Evolutionary conservation across 2,329 filamentous ascomycete genomes (phyloP), one percentile per base, ranked within the genome.

Genomic region (Stromatinia cepivora): DNA sequence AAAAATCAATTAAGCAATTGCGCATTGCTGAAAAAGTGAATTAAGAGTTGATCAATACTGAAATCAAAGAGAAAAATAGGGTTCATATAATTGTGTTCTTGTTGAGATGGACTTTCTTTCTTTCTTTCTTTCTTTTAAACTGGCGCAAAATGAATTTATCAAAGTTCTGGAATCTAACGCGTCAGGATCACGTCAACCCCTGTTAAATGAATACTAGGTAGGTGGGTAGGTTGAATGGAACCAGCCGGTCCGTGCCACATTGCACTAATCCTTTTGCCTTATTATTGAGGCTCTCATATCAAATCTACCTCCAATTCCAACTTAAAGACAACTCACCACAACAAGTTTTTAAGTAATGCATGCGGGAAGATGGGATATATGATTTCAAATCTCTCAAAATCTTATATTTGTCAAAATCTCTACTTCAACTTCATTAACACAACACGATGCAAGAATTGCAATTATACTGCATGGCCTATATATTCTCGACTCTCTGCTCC

Each of bases 121-220:
- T 28, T 45, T 50, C 39, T 42, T 50, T 36, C 45, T 34, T 57
- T 15, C 42, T 66, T 66, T 25, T 15, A 46, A 57, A 17, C 42
- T 25, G 42, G 58, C 25, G 52, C 36, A 54, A 31, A 34, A 42
- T 66, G 25, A 57, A 50, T 66, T 66, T 59, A 66, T 58, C 52
- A 56, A 57, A 57, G 25, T 36, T 36, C 63, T 58, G 42, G 36
- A 36, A 58, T 66, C 63, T 50, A 67, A 67, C 65, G 65, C 65
- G 65, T 67, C 65, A 61, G 53, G 28, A 34, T 61, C 65, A 67
- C 65, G 65, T 67, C 64, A 28, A 63, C 20, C 45, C 59, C 31
- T 39, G 59, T 10, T 20, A 48, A 25, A 25, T 28, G 31, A 48
- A 48, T 10, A n/a, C n/a, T n/a, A n/a, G n/a, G n/a, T n/a, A n/a